Percentiles rank a stretch among this genome's conserved stretches.
phyloP scores from a whole-genome alignment of 1,139 yeast genomes.

The Yamadazyma diddensiae region DNA sequence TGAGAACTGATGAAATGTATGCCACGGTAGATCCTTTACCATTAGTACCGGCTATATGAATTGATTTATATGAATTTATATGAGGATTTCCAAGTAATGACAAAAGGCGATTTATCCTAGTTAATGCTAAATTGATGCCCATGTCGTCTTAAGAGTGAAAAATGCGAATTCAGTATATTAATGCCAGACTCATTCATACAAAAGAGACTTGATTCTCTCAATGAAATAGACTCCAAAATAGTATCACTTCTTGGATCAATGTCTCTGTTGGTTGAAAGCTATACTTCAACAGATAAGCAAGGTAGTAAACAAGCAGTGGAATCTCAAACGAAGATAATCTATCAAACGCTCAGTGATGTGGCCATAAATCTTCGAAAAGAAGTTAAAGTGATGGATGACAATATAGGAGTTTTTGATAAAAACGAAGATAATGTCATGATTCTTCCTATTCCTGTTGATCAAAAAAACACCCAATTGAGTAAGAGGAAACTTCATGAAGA shows the following conservation, averaged over 20 bases:
- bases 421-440: constrained; percentile 50
- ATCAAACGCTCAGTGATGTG: constrained; percentile 31
- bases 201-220: constrained; percentile 43
- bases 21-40: constrained; percentile 93
- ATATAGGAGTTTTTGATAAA: constrained; percentile 46
- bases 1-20: constrained; percentile 63
- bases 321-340: constrained; percentile 31
- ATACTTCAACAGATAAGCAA: constrained; percentile 21
- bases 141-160: constrained; percentile 13
- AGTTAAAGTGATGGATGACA: constrained; percentile 56
- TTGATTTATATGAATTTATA: constrained; percentile 46
- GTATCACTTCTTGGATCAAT: constrained; percentile 43
- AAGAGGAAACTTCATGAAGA: constrained; percentile 43
- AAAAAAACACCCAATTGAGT: constrained; percentile 60
- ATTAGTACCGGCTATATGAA: constrained; percentile 92
- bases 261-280: constrained; percentile 40
- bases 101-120: constrained; percentile 58
- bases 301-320: constrained; percentile 24
- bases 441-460: constrained; percentile 58
- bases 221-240: constrained; percentile 41
- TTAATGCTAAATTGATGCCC: constrained; percentile 61
- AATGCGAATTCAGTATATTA: constrained; percentile 1
- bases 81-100: constrained; percentile 69
- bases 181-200: constrained; percentile 34
- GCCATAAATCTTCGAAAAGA: constrained; percentile 55